Conservation (phyloP, 208 protist genomes). For the Porcisia hertigi region DNA sequence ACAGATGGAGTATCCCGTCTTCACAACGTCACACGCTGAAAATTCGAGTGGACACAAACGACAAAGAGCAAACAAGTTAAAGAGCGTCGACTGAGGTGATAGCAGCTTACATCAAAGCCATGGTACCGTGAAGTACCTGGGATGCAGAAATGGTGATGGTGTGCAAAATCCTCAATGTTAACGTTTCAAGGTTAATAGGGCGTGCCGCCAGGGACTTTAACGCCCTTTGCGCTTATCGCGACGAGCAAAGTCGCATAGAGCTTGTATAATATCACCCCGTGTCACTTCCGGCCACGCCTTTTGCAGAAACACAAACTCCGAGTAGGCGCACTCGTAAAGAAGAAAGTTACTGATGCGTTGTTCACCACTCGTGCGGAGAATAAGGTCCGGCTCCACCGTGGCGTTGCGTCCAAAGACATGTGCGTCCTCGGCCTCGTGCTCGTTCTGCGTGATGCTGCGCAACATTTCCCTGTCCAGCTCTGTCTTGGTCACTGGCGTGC, state of each 20-base stretch:
- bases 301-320: slow-evolving; percentile 74
- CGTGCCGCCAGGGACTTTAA: slow-evolving; percentile 9
- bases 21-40: background rate
- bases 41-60: too few species aligned
- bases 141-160: background rate
- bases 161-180: background rate
- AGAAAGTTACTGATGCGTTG: slow-evolving; percentile 89
- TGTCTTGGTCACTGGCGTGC: slow-evolving; percentile 37
- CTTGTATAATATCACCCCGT: slow-evolving; percentile 39
- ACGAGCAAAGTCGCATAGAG: slow-evolving; percentile 48
- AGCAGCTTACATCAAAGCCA: background rate
- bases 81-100: background rate
- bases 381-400: slow-evolving; percentile 73
- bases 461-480: slow-evolving; percentile 81
- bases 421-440: slow-evolving; percentile 60
- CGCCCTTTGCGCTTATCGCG: slow-evolving; percentile 53
- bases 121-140: too few species aligned
- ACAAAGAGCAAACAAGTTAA: background rate
- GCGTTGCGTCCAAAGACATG: slow-evolving; percentile 31
- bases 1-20: too few species aligned
- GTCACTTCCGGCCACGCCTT: slow-evolving; percentile 86
- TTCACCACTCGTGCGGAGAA: slow-evolving; percentile 88
- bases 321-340: slow-evolving; percentile 87
- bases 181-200: background rate
- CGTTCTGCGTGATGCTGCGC: slow-evolving; percentile 75